Evolutionary conservation across 179 eudicot species (phyloP), one percentile per base, ranked within the genome.

Genomic region (Heliamphora pulchella): DNA sequence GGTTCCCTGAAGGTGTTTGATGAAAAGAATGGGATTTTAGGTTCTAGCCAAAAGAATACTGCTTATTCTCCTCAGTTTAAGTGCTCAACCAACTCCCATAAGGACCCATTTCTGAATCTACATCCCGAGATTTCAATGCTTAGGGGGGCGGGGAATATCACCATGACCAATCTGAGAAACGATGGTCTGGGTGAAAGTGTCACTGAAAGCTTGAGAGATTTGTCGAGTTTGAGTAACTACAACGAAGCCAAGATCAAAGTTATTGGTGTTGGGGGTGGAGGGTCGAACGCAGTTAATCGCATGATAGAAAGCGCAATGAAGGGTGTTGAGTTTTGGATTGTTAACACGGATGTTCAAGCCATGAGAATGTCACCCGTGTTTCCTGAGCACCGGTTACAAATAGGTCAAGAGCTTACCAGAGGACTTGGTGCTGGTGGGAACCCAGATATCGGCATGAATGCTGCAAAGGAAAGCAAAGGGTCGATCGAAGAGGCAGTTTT

Each of bases 371-470:
- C 98, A 9, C 98, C 98, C 74, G 94, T 90, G 41, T 87, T 81
- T 77, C 85, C 93, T 4, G 90, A 87, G 80, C 85, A 94, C 43
- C 89, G 94, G 61, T 85, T 94, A 86, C 98, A 90, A 84, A 94
- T 94, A 77, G 98, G 98, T 81, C 88, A 87, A 82, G 98, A 93
- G 87, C 91, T 94, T 66, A 94, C 97, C 20, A 89, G 98, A 76
- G 98, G 98, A 54, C 89, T 94, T 64, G 98, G 98, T 74, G 98
- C 98, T 79, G 98, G 98, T 79, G 98, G 98, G 51, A 94, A 94
- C 79, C 98, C 98, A 3, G 97, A 90, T 74, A 89, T 94, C 15
- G 98, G 98, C 75, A 90, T 86, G 89, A 93, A 88, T 89, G 97
- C 98, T 79, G 98, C 98, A 72, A 93, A 89, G 57, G 98, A 94